Evolutionary conservation across 2,329 filamentous ascomycete genomes (phyloP), one percentile per base, ranked within the genome.

Genomic region (Fusarium avenaceum): DNA sequence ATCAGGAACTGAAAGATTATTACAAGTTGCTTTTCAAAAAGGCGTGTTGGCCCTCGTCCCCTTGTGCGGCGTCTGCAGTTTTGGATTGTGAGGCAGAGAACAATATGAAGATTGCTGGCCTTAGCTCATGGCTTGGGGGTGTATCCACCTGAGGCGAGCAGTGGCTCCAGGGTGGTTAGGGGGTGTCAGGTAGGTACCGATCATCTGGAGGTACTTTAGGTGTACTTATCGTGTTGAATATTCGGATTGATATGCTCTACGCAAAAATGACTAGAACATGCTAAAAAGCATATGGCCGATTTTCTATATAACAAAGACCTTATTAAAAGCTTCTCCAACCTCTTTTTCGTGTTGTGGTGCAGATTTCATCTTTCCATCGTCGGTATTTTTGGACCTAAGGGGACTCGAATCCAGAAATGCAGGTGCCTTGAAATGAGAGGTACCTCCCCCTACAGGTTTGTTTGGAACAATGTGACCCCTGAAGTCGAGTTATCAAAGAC

Each of bases 11-110:
- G 10, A 20, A 63, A 56, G 42, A 56, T n/a, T 49, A 52, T 28
- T 7, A 38, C n/a, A 39, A 55, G 10, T 17, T 44, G 32, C 19
- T 51, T 48, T 17, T 51, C 19, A 56, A 39, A 47, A 30, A 49
- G 53, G 47, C 55, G 45, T 46, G 54, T 48, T 69, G 69, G 48
- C 71, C 71, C 70, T 70, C 71, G 53, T 70, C 44, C 57, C 48
- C 57, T n/a, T 48, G 22, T 33, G 63, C 60, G 64, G 70, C 68
- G 69, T 65, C 63, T 65, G 65, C 40, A 53, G 54, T 42, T 22
- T 66, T 64, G 48, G 62, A 67, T 75, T 75, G 71, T 74, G 69
- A 69, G 45, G 61, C 44, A 65, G 50, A 67, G 73, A 73, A 76
- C 74, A 75, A 76, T 75, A 70, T 54, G 51, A 74, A 69, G 57